These are phyloP conservation scores for Phoenix dactylifera DNA, from an alignment of 176 grass and related monocot species.

Conservation along the genomic window DNA sequence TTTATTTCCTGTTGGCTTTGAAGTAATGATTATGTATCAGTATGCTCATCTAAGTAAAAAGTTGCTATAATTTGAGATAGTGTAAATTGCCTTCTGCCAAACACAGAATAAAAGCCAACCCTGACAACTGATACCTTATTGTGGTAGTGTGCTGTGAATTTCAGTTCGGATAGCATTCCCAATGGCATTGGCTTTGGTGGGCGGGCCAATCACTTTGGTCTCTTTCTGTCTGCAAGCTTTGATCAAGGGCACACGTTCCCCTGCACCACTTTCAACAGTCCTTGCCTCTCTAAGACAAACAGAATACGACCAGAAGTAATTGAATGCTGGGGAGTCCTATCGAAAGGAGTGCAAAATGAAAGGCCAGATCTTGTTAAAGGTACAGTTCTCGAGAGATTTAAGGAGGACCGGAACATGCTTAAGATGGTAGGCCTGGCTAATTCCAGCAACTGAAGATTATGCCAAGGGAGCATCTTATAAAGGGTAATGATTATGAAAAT, in stretches of 20 bases:
- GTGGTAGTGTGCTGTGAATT: conserved; percentile 61
- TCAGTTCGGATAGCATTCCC: conserved; percentile 80
- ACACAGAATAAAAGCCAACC: not conserved
- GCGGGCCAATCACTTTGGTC: conserved; percentile 74
- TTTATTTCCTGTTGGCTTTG: too few relatives aligned
- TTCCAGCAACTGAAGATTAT: conserved; percentile 47
- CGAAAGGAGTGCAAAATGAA: conserved; percentile 34
- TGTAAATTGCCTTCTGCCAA: not conserved
- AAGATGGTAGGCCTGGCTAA: conserved; percentile 85
- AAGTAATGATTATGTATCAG: too few relatives aligned
- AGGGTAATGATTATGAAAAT: not conserved
- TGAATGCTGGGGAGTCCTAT: conserved; percentile 79
- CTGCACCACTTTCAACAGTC: conserved; percentile 74
- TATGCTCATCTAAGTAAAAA: too few relatives aligned
- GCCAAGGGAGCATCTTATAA: not conserved
- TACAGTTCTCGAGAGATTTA: conserved; percentile 91
- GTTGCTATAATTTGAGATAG: too few relatives aligned
- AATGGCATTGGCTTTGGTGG: conserved; percentile 95
- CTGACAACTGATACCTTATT: conserved; percentile 15
- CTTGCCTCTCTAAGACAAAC: conserved; percentile 52
- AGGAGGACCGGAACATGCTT: conserved; percentile 97
- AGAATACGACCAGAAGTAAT: conserved; percentile 68
- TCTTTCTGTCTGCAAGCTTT: conserved; percentile 83
- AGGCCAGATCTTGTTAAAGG: conserved; percentile 39
- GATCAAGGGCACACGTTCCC: conserved; percentile 82